Evolutionary conservation across 495 filamentous ascomycete species (phyloP).

Genomic region (Podospora pseudocomata): DNA sequence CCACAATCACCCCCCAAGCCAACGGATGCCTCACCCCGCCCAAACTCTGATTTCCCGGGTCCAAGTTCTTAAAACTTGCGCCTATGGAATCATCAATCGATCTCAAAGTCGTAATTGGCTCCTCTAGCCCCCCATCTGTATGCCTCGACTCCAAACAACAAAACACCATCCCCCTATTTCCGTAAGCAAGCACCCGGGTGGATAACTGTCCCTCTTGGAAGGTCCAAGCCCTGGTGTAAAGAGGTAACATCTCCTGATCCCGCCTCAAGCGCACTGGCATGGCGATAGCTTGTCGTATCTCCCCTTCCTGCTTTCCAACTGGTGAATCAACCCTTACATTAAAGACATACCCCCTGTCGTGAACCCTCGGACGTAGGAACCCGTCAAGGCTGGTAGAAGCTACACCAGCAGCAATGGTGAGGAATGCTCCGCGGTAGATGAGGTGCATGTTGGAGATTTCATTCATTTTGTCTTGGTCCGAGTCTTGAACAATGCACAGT

Average conservation of each 20-base stretch:
- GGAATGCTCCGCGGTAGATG: neutral
- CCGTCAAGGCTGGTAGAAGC: neutral
- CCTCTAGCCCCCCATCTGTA: neutral
- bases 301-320: neutral
- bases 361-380: neutral
- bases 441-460: neutral
- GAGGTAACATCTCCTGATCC: neutral
- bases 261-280: neutral
- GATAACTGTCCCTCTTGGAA: neutral
- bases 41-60: neutral
- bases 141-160: neutral
- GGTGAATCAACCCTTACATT: neutral
- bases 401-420: neutral
- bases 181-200: neutral
- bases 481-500: slow-evolving; percentile 29
- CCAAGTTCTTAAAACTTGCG: neutral
- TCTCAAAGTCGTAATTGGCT: neutral
- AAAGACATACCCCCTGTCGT: neutral
- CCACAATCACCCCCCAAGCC: neutral
- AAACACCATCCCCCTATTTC: neutral
- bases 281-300: neutral
- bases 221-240: neutral
- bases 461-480: slow-evolving; percentile 2
- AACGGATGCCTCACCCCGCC: neutral
- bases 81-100: neutral